Base-by-base conservation (phyloP, 768 basidiomycete species). In the Erythrobasidium yunnanense region DNA sequence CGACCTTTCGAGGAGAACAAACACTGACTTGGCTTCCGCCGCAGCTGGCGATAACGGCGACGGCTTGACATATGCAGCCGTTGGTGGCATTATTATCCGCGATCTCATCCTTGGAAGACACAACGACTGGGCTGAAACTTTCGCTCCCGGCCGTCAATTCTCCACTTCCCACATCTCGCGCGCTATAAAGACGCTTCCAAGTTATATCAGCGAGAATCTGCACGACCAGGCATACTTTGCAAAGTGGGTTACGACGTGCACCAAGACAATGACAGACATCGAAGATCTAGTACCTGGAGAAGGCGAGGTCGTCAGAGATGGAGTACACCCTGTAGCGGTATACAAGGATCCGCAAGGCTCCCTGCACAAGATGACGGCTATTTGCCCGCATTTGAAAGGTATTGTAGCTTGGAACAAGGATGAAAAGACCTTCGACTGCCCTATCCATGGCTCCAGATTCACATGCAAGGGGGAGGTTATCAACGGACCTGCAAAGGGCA, bases 91-190 rank as follows among this genome's bases (percentile, higher is more conserved):
- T 17, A 50, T 50, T 27, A 50, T 50, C 47, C 22, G 22, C 4
- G 47, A 50, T 27, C 47, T 50, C 4, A 50, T 50, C 17, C 17
- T 50, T 22, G 47, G 47, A 20, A 20, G 47, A 8, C 47, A 50
- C 4, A 50, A 50, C 17, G 22, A 20, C 4, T 50, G 47, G 47
- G 47, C 47, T 17, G 47, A 8, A 50, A 50, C 47, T 4, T 50
- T 50, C 47, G 47, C 22, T 50, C 47, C 47, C 22, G 47, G 47
- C 47, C 47, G 47, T 50, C 47, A 50, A 50, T 50, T 50, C 47
- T 50, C 47, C 8, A 50, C 29, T 20, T 50, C 47, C 47, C 47
- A 50, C 47, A 22, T 50, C 8, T 22, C 22, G 29, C 47, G 47
- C 22, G 47, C 47, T 8, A 8, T 50, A 4, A 50, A 50, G 17